Evolutionary conservation across 148 eudicot species (phyloP).

Genomic region (Cornus controversa): DNA sequence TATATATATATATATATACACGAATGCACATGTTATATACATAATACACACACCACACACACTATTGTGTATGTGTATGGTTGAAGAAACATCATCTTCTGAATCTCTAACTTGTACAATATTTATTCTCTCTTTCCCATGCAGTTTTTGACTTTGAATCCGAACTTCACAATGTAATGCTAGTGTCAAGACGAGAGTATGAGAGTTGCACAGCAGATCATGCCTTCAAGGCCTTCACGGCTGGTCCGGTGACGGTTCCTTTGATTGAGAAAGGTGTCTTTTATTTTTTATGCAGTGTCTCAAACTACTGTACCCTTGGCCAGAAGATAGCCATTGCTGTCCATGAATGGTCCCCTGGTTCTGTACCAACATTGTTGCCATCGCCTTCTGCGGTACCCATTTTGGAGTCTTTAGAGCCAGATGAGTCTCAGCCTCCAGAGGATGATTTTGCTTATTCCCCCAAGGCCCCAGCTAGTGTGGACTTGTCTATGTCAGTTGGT

Average conservation of each 20-base stretch:
- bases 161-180: constrained; percentile 16
- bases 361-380: not conserved
- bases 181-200: constrained; percentile 19
- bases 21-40: no score
- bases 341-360: not conserved
- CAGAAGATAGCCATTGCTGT: constrained; percentile 2
- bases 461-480: not conserved
- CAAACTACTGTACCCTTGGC: constrained; percentile 22
- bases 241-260: constrained; percentile 14
- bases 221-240: constrained; percentile 5
- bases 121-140: not conserved
- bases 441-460: not conserved
- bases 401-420: not conserved
- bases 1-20: no score
- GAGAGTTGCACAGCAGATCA: constrained; percentile 13
- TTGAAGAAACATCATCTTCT: no score
- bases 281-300: constrained; percentile 19
- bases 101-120: no score
- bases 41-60: no score
- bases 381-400: not conserved
- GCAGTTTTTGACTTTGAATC: constrained; percentile 30
- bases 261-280: constrained; percentile 11
- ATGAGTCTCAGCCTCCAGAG: not conserved
- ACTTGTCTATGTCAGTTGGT: not conserved
- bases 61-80: no score